These are phyloP conservation scores for Beta macrorhiza DNA, from an alignment of 179 eudicot species.

Conservation along the genomic window DNA sequence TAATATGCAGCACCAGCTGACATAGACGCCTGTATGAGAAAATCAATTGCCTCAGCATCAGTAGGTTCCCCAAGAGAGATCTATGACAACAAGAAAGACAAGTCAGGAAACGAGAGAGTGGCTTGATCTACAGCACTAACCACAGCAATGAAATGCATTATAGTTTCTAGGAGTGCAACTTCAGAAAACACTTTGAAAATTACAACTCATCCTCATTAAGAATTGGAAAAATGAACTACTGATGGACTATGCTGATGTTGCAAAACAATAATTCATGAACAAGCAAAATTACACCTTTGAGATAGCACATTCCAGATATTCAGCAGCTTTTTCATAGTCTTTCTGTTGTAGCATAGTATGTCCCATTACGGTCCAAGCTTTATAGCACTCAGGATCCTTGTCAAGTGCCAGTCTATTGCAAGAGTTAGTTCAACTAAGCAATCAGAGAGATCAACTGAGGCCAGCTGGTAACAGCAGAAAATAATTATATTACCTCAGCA, in stretches of 20 bases:
- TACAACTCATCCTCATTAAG: not conserved
- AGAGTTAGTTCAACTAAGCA: conserved; percentile 19
- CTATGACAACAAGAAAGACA: conserved; percentile 30
- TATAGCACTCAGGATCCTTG: conserved; percentile 75
- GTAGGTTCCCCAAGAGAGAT: conserved; percentile 47
- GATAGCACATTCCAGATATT: conserved; percentile 60
- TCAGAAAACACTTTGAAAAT: not conserved
- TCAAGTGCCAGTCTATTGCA: conserved; percentile 63
- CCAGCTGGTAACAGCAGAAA: not conserved
- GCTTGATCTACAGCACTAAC: not conserved
- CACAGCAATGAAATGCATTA: not conserved
- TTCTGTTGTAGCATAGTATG: conserved; percentile 50
- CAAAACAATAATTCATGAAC: not conserved
- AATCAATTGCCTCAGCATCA: conserved; percentile 57
- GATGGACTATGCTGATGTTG: conserved; percentile 1
- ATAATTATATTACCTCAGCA: conserved; percentile 55
- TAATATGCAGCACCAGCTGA: conserved; percentile 63
- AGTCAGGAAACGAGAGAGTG: conserved; percentile 14
- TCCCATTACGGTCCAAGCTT: conserved; percentile 63
- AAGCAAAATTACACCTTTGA: conserved; percentile 52
- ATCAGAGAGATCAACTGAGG: conserved; percentile 15
- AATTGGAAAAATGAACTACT: not conserved
- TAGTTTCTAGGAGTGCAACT: not conserved
- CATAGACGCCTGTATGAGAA: conserved; percentile 66
- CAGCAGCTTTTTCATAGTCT: conserved; percentile 52